These are phyloP conservation scores for Pseudogymnoascus pannorum DNA, from an alignment of 2,329 filamentous ascomycete species.

Conservation along the genomic window DNA sequence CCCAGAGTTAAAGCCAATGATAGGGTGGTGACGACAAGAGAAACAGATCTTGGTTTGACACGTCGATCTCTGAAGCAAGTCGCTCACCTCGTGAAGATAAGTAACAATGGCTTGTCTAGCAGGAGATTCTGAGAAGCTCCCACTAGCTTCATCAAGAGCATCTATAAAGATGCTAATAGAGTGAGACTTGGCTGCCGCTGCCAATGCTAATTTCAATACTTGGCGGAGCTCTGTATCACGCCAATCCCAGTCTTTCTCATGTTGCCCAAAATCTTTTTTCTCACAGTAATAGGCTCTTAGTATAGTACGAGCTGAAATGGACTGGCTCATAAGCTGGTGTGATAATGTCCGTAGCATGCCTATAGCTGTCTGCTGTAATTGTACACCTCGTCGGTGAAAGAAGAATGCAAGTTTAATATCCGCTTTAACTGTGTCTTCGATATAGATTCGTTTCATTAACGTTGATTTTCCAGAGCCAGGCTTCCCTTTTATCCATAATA, in stretches of 20 bases:
- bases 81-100: conserved; percentile 10
- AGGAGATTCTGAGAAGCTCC: not conserved
- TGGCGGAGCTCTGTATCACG: conserved; percentile 10
- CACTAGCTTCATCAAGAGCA: conserved; percentile 21
- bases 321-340: conserved; percentile 23
- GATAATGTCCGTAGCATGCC: conserved; percentile 33
- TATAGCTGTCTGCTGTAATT: conserved; percentile 27
- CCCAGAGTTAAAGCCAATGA: not conserved
- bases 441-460: conserved; percentile 28
- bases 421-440: not conserved
- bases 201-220: conserved; percentile 8
- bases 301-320: not conserved
- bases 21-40: conserved; percentile 10
- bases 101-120: conserved; percentile 14
- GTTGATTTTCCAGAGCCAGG: conserved; percentile 29
- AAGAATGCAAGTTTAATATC: conserved; percentile 30
- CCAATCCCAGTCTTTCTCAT: conserved; percentile 15
- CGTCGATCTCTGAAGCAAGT: not conserved
- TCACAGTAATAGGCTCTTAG: conserved; percentile 7
- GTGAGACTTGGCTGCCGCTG: not conserved
- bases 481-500: conserved; percentile 36
- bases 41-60: conserved; percentile 11
- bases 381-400: conserved; percentile 29
- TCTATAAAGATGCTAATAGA: conserved; percentile 20
- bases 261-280: conserved; percentile 10